These are phyloP conservation scores for Colletotrichum spaethianum DNA, from an alignment of 2,329 filamentous ascomycete genomes.

Conservation along the genomic window DNA sequence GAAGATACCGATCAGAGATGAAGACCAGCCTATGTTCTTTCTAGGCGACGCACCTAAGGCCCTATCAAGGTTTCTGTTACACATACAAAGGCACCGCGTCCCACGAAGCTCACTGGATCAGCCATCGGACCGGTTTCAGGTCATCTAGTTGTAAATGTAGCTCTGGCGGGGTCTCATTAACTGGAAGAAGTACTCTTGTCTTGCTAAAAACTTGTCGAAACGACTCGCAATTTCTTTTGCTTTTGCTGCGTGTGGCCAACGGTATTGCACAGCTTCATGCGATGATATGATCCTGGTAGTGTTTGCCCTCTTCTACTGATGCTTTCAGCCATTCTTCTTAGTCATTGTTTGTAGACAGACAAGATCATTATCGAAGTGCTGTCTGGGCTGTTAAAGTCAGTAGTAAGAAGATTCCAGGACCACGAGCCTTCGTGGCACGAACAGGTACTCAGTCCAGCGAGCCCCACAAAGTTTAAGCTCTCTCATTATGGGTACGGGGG, in stretches of 20 bases:
- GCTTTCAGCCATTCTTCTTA: too few species aligned
- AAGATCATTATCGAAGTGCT: too few species aligned
- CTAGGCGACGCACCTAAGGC: not conserved
- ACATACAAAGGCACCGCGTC: not conserved
- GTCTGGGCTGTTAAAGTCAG: too few species aligned
- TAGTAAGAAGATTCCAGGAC: too few species aligned
- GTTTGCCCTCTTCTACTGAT: not conserved
- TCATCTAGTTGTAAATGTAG: not conserved
- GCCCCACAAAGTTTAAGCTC: not conserved
- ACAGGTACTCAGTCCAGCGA: not conserved
- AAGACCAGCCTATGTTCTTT: not conserved
- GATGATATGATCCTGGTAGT: not conserved
- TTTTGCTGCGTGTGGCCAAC: not conserved
- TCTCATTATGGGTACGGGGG: not conserved
- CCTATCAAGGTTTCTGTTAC: not conserved
- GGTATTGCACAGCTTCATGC: not conserved
- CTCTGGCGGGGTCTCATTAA: not conserved
- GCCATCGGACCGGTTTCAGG: too few species aligned
- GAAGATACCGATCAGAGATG: not conserved
- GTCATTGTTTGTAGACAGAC: too few species aligned
- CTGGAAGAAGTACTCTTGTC: not conserved
- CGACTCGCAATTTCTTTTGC: not conserved
- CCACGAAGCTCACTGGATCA: not conserved
- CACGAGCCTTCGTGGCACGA: too few species aligned
- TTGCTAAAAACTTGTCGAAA: not conserved